Conservation (phyloP, 2,329 filamentous ascomycete species). For the Aureobasidium pullulans region DNA sequence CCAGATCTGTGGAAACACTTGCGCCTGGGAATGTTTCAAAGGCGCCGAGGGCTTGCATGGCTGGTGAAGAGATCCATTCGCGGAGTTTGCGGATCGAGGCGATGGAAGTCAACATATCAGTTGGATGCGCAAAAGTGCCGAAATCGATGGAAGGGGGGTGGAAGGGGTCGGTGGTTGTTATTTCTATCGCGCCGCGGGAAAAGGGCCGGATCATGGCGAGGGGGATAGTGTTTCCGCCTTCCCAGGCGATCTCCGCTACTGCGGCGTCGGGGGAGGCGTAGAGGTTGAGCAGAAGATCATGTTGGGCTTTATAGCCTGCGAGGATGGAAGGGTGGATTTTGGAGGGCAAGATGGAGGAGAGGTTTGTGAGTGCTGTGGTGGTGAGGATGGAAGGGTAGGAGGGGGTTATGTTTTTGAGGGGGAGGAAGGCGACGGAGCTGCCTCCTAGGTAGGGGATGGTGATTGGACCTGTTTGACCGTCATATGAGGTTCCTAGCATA, state of each 20-base stretch:
- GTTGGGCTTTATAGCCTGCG: conserved; percentile 40
- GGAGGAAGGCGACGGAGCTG: conserved; percentile 19
- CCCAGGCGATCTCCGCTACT: conserved; percentile 40
- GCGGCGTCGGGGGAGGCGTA: conserved; percentile 33
- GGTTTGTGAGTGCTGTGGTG: conserved; percentile 13
- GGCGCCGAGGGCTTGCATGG: conserved; percentile 26
- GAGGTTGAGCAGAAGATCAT: conserved; percentile 41
- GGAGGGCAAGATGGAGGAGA: conserved; percentile 16
- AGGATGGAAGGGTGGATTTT: conserved; percentile 33
- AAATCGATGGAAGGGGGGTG: conserved; percentile 32
- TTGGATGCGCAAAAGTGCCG: conserved; percentile 32
- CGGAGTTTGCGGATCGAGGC: conserved; percentile 30
- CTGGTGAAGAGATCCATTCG: conserved; percentile 24
- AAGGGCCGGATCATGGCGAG: conserved; percentile 30
- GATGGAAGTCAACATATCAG: conserved; percentile 28
- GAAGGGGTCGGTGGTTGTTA: conserved; percentile 24
- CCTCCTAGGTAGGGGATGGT: conserved; percentile 27
- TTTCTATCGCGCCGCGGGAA: conserved; percentile 28
- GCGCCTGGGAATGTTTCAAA: conserved; percentile 25
- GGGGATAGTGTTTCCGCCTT: conserved; percentile 20
- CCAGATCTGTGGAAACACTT: conserved; percentile 16
- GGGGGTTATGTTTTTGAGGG: conserved; percentile 15
- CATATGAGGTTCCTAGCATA: not conserved
- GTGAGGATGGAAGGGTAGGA: conserved; percentile 10
- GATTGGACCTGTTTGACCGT: conserved; percentile 21